Evolutionary conservation across 257 asterid genomes (phyloP), one percentile per base, ranked within the genome.

Genomic region (Craterostigma plantagineum): DNA sequence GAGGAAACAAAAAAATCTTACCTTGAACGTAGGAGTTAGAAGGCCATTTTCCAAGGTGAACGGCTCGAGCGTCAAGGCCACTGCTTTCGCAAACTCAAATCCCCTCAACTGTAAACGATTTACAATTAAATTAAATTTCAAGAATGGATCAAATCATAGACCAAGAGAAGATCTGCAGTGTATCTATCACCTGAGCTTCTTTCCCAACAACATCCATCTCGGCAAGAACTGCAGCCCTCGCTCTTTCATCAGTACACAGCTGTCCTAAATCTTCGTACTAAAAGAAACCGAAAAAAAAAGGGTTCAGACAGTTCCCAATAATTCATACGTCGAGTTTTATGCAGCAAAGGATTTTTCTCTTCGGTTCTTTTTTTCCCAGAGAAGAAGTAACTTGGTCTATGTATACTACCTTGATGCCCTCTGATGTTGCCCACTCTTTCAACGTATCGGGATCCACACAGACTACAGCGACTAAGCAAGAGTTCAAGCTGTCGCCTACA

Each of bases 21-120:
- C 96, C 94, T 86, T 86, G 62, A 81, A 81, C 13, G 96, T 86
- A 50, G 96, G 96, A 44, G 96, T 86, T 52, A 86, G 68, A 53
- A 86, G 78, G 56, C 62, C 92, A 49, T 75, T 86, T 67, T 81
- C 94, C 55, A 73, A 9, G 3, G 96, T 77, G 65, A 86, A 81
- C 17, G 94, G 96, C 67, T 86, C 96, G 5, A 63, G 48, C 60
- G 76, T 71, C 57, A 86, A 68, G 2, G 91, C 75, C 34, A 86
- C 69, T 23, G 87, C 84, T 68, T 86, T 86, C 38, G 62, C 92
- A 49, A 75, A 81, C 68, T 86, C 96, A 11, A 86, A 86, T 39
- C 96, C 94, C 62, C 92, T 73, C 63, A 81, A 52, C 96, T 86
- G 77, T 35, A 43, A n/a, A 10, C 15, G 14, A 12, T 2, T 10